Evolutionary conservation across 305 asterid species (phyloP).

Genomic region (Andrographis paniculata): DNA sequence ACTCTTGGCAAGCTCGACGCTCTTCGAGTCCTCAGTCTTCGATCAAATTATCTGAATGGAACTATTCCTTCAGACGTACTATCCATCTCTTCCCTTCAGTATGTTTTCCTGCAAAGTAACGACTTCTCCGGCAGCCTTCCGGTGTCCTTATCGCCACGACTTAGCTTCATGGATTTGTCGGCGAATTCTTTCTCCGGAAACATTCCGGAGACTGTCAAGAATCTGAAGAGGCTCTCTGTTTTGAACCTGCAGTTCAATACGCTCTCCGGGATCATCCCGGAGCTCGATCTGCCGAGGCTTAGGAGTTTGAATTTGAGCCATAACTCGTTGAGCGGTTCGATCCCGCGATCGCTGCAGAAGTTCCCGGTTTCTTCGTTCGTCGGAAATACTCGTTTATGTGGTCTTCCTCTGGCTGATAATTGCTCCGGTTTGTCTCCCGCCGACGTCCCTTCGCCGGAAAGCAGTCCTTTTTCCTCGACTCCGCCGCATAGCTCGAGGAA

Average conservation of each 20-base stretch:
- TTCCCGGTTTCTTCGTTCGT: slow-evolving; percentile 57
- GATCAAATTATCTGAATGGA: slow-evolving; percentile 63
- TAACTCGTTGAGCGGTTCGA: slow-evolving; percentile 54
- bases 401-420: slow-evolving; percentile 34
- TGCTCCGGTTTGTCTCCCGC: slow-evolving; percentile 41
- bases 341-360: slow-evolving; percentile 51
- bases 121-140: slow-evolving; percentile 73
- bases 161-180: slow-evolving; percentile 59
- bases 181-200: slow-evolving; percentile 60
- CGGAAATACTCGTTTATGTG: slow-evolving; percentile 70
- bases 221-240: slow-evolving; percentile 39
- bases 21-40: slow-evolving; percentile 60
- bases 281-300: slow-evolving; percentile 46
- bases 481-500: slow-evolving; percentile 10
- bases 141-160: slow-evolving; percentile 35
- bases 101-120: slow-evolving; percentile 59
- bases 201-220: slow-evolving; percentile 37
- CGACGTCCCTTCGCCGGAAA: slow-evolving; percentile 1
- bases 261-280: slow-evolving; percentile 46
- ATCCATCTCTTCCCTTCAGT: slow-evolving; percentile 57
- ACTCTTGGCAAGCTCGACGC: slow-evolving; percentile 60
- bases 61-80: slow-evolving; percentile 64
- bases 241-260: slow-evolving; percentile 58
- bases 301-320: slow-evolving; percentile 53
- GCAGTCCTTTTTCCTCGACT: neutral